These are phyloP conservation scores for Fragaria nilgerrensis DNA, from an alignment of 306 rosid species.

Conservation along the genomic window DNA sequence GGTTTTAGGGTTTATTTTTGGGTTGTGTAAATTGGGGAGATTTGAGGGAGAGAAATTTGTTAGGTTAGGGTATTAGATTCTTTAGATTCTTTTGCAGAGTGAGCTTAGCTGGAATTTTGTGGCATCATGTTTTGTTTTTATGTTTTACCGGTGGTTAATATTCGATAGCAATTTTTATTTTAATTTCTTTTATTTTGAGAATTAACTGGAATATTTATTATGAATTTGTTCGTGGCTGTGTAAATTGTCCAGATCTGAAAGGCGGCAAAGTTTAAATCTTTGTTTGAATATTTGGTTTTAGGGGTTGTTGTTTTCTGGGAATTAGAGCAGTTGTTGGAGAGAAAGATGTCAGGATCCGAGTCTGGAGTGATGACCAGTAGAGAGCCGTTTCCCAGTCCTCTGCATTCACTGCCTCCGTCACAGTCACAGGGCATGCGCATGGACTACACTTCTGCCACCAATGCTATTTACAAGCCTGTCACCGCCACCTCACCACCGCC, in stretches of 20 bases:
- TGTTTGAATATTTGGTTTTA: not conserved
- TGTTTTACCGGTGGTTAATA: slow-evolving; percentile 14
- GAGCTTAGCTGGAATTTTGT: slow-evolving; percentile 10
- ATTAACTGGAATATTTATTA: not conserved
- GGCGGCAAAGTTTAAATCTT: not conserved
- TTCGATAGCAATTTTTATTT: not conserved
- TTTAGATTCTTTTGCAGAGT: slow-evolving; percentile 4
- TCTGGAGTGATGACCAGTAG: slow-evolving; percentile 50
- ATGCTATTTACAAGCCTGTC: slow-evolving; percentile 37
- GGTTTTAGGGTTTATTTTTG: slow-evolving; percentile 23
- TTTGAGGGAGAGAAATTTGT: not conserved
- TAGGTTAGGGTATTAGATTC: slow-evolving; percentile 8
- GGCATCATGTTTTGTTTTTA: not conserved
- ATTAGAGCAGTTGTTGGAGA: not conserved
- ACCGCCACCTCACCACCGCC: slow-evolving; percentile 30
- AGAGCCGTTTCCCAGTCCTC: slow-evolving; percentile 41
- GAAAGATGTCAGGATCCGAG: slow-evolving; percentile 66
- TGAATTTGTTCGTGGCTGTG: not conserved
- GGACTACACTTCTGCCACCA: slow-evolving; percentile 39
- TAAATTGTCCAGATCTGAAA: not conserved
- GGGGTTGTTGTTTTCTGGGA: slow-evolving; percentile 14
- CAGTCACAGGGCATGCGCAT: slow-evolving; percentile 41
- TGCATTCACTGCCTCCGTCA: slow-evolving; percentile 26
- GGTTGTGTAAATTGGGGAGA: not conserved
- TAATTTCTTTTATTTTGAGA: not conserved